Evolutionary conservation across 345 rosid species (phyloP).

Genomic region (Crucihimalaya himalaica): DNA sequence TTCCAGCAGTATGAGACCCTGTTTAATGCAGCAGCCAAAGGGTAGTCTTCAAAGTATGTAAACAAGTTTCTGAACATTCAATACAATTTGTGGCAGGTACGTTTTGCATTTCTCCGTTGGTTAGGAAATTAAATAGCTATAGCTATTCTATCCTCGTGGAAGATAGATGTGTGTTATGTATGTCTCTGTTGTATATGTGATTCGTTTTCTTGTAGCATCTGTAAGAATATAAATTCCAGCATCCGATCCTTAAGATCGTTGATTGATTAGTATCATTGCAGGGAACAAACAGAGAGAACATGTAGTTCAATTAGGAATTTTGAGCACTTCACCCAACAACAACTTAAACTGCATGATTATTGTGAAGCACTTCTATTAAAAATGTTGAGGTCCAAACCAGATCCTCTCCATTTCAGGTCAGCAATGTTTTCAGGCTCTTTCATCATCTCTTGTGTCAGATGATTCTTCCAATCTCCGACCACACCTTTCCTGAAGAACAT

Average conservation of each 20-base stretch:
- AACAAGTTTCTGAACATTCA: neutral
- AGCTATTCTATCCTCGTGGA: neutral
- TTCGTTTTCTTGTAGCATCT: neutral
- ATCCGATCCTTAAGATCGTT: neutral
- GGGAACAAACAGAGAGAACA: neutral
- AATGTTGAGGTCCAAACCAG: slow-evolving; percentile 39
- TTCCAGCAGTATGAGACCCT: slow-evolving; percentile 75
- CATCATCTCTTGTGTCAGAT: slow-evolving; percentile 43
- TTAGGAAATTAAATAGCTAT: neutral
- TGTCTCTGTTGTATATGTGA: neutral
- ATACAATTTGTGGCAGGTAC: neutral
- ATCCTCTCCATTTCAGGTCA: slow-evolving; percentile 33
- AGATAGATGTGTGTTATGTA: neutral
- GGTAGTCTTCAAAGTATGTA: neutral
- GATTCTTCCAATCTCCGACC: slow-evolving; percentile 50
- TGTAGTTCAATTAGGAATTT: neutral
- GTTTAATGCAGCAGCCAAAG: slow-evolving; percentile 3
- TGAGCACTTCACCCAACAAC: neutral
- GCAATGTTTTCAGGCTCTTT: slow-evolving; percentile 34
- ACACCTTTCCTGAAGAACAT: slow-evolving; percentile 47
- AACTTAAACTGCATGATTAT: slow-evolving; percentile 9
- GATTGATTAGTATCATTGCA: too few relatives aligned
- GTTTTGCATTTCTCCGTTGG: neutral
- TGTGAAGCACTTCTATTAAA: slow-evolving; percentile 4
- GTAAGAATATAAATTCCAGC: neutral